phyloP scores from a whole-genome alignment of 305 asterid species.

The Fraxinus greggii region DNA sequence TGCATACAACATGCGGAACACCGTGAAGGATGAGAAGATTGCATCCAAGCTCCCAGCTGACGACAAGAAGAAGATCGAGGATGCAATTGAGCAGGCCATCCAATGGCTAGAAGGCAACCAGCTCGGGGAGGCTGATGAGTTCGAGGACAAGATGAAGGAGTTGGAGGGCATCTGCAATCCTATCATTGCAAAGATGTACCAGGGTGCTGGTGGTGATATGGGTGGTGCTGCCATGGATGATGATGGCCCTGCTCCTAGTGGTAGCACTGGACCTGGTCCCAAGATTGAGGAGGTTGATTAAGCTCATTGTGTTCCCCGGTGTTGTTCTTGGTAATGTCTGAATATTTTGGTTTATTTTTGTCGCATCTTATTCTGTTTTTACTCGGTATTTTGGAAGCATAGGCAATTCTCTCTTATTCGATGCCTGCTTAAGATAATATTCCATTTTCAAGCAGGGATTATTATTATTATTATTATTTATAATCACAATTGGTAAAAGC shows the following conservation, averaged over 20 bases:
- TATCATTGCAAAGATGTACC: constrained; percentile 11
- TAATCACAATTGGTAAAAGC: not conserved
- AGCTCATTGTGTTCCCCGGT: not conserved
- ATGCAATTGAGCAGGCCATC: constrained; percentile 8
- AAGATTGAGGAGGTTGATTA: constrained; percentile 13
- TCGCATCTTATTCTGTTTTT: not conserved
- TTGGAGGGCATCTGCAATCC: constrained; percentile 6
- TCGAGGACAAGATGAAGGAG: constrained; percentile 9
- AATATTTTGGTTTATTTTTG: not conserved
- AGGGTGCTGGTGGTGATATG: constrained; percentile 13
- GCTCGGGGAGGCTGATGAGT: constrained; percentile 3
- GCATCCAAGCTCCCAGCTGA: constrained; percentile 9
- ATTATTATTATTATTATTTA: not conserved
- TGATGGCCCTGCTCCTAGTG: constrained; percentile 3
- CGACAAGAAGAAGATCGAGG: constrained; percentile 6
- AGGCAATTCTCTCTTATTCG: not conserved
- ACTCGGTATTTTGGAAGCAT: not conserved
- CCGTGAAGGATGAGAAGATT: constrained; percentile 2
- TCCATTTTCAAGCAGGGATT: not conserved
- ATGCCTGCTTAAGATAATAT: not conserved
- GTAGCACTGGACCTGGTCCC: constrained; percentile 4
- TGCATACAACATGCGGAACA: constrained; percentile 9
- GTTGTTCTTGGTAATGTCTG: not conserved
- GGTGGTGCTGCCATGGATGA: constrained; percentile 11
- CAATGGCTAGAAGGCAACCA: constrained; percentile 11